Evolutionary conservation across 257 asterid genomes (phyloP).

Genomic region (Plantago ovata): DNA sequence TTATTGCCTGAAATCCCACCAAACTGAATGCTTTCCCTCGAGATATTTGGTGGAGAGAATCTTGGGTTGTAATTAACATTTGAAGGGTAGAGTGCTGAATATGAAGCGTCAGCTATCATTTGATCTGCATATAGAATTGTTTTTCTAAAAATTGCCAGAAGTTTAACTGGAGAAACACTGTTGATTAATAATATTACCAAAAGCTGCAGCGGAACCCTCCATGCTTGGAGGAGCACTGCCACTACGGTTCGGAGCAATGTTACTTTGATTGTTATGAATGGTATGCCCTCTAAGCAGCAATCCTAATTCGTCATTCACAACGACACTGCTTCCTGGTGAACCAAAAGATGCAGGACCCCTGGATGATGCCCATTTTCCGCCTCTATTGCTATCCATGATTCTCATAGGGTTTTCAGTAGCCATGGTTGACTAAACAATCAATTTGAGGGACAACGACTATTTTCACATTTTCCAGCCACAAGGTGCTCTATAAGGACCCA

Average conservation of each 20-base stretch:
- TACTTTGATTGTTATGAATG: conserved; percentile 38
- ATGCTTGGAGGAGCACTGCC: conserved; percentile 96
- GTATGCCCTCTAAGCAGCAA: conserved; percentile 51
- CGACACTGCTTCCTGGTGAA: conserved; percentile 34
- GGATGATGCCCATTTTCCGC: conserved; percentile 57
- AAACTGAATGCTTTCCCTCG: conserved; percentile 39
- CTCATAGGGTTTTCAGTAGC: conserved; percentile 86
- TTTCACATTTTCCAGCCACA: conserved; percentile 33
- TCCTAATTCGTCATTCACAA: conserved; percentile 64
- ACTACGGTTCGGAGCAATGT: conserved; percentile 57
- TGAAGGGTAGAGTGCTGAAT: conserved; percentile 28
- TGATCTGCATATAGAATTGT: conserved; percentile 34
- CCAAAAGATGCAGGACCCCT: conserved; percentile 42
- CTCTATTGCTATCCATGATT: conserved; percentile 48
- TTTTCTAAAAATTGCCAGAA: conserved; percentile 30
- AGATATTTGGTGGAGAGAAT: conserved; percentile 41
- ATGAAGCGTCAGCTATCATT: conserved; percentile 37
- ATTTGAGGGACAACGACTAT: conserved; percentile 17
- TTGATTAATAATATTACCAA: conserved; percentile 38
- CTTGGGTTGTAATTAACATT: conserved; percentile 38
- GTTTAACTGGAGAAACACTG: conserved; percentile 28
- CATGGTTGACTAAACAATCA: conserved; percentile 33
- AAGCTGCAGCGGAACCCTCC: conserved; percentile 67
- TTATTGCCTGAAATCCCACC: conserved; percentile 36
- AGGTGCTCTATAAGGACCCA: neutral